A percentile compares a stretch with the other conserved stretches of the same genome.
phyloP scores from a whole-genome alignment of 148 eudicot genomes.

The Fagopyrum tataricum region DNA sequence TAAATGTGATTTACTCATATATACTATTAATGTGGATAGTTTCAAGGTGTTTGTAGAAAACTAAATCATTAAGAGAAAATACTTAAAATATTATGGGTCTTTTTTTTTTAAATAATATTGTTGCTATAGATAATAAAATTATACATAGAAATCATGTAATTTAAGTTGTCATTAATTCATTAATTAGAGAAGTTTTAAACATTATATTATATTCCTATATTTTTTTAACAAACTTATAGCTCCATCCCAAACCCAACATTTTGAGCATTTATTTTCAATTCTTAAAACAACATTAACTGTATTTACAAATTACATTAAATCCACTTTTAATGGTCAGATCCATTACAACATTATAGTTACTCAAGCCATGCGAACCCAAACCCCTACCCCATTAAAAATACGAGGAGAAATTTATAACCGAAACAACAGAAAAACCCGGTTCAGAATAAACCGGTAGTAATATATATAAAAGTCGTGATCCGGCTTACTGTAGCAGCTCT shows the following conservation, averaged over 20 bases:
- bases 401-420: neutral
- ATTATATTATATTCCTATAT: too few relatives aligned
- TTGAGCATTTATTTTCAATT: neutral
- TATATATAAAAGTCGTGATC: neutral
- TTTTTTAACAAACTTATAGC: neutral
- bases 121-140: too few relatives aligned
- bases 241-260: neutral
- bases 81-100: too few relatives aligned
- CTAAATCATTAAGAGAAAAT: too few relatives aligned
- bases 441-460: neutral
- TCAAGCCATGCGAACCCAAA: neutral
- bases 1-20: too few relatives aligned
- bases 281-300: neutral
- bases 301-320: neutral
- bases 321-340: neutral
- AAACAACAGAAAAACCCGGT: neutral
- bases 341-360: neutral
- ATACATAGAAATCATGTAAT: too few relatives aligned
- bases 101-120: too few relatives aligned
- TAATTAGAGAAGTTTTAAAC: too few relatives aligned
- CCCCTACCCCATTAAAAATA: neutral
- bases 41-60: too few relatives aligned
- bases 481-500: conserved; percentile 36
- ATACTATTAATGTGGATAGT: too few relatives aligned
- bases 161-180: too few relatives aligned